Base-by-base conservation (phyloP, 2,329 filamentous ascomycete species). In the Aspergillus latus region DNA sequence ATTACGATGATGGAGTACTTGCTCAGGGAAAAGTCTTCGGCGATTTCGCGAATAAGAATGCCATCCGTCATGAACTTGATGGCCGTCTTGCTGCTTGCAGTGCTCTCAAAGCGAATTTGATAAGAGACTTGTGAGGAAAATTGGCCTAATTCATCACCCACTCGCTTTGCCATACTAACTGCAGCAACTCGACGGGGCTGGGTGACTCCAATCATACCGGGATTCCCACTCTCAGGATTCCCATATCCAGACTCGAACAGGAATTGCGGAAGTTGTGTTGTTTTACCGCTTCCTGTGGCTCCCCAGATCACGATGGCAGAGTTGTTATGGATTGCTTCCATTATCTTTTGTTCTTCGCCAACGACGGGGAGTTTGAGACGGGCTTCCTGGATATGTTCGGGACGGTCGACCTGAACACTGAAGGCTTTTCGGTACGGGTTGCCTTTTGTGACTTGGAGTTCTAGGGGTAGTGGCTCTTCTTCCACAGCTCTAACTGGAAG, bases 31-130 rank as follows among this genome's bases (percentile, higher is more conserved):
- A 97, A 91, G 69, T 99, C 94, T 62, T 94, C 87, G 0, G 90
- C 87, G 52, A 97, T 88, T 73, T 99, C 94, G 55, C 94, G 87
- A 8, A 99, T 82, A 58, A 99, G 79, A 29, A 99, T 92, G 82
- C 94, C 94, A 73, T 99, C 94, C 0, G 94, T 99, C 92, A 99
- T 97, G 76, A 97, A 99, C 72, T 99, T 99, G 72, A 99, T 85
- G 5, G 90, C 89, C 0, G 94, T 99, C 51, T 91, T 88, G 29
- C 86, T 80, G 48, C 86, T 85, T 1, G 89, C 86, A 0, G 87
- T 93, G 49, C 88, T 91, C 69, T 99, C 94, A 63, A 97, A 99
- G 26, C 95, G 88, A 65, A 99, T 97, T 71, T 92, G 94, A 71
- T 97, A 95, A 4, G 90, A 90, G 5, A 99, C 92, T 47, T 84